Evolutionary conservation across 2,329 filamentous ascomycete genomes (phyloP).

Genomic region (Hypoxylon sp.): DNA sequence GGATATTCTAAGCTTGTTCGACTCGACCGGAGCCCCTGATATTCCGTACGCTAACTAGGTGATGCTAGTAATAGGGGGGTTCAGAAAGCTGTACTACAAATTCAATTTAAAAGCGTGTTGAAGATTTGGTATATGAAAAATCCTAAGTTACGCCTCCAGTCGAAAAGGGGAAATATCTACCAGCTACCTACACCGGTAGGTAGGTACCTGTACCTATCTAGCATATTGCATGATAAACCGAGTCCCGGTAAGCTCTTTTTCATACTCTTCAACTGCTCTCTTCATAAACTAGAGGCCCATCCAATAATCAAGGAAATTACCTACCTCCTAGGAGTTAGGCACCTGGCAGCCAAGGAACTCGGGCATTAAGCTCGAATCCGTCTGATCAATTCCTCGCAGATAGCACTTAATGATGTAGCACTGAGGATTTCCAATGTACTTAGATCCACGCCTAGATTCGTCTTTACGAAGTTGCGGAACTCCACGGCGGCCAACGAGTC

Average conservation of each 20-base stretch:
- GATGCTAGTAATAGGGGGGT: not conserved
- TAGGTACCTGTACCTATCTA: too few relatives aligned
- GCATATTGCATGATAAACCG: too few relatives aligned
- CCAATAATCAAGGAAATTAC: too few relatives aligned
- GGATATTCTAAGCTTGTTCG: not conserved
- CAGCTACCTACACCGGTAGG: too few relatives aligned
- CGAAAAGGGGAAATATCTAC: too few relatives aligned
- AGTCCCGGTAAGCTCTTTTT: too few relatives aligned
- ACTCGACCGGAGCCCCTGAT: not conserved
- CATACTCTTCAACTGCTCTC: too few relatives aligned
- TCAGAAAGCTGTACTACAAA: not conserved
- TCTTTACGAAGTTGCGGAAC: constrained; percentile 50
- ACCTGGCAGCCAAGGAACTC: too few relatives aligned
- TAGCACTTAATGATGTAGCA: constrained; percentile 45
- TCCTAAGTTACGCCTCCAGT: too few relatives aligned
- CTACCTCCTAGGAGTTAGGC: too few relatives aligned
- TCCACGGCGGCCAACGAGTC: constrained; percentile 55
- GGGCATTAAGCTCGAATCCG: not conserved
- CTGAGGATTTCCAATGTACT: constrained; percentile 53
- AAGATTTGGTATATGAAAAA: not conserved
- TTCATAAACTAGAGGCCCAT: not conserved
- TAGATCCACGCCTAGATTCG: constrained; percentile 48
- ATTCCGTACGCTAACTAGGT: not conserved
- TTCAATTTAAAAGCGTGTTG: not conserved
- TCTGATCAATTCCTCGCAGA: constrained; percentile 51